These are phyloP conservation scores for Fusarium sp. DNA, from an alignment of 2,329 filamentous ascomycete species.

Conservation along the genomic window DNA sequence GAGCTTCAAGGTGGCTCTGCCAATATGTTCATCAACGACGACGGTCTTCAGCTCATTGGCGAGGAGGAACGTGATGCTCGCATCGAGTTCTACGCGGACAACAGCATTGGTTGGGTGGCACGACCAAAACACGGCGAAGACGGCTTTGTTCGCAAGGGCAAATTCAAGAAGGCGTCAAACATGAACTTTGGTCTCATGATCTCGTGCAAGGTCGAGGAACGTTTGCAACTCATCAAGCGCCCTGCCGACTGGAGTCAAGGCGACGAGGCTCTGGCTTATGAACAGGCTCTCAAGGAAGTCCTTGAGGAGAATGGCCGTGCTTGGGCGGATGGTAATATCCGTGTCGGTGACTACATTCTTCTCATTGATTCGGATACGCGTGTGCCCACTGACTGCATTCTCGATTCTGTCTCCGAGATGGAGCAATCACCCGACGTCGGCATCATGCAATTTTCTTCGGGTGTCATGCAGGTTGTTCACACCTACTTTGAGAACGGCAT, in stretches of 20 bases:
- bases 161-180: constrained; percentile 81
- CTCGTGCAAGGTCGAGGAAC: constrained; percentile 80
- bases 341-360: constrained; percentile 85
- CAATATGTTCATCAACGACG: constrained; percentile 84
- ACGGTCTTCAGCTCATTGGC: constrained; percentile 78
- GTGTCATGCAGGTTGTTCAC: constrained; percentile 84
- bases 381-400: constrained; percentile 82
- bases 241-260: constrained; percentile 76
- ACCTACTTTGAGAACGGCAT: constrained; percentile 82
- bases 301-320: constrained; percentile 79
- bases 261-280: constrained; percentile 78
- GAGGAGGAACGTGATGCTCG: constrained; percentile 74
- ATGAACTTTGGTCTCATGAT: constrained; percentile 81
- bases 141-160: constrained; percentile 74
- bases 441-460: constrained; percentile 84
- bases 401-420: constrained; percentile 87
- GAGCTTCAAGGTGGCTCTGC: constrained; percentile 84
- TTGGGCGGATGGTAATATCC: constrained; percentile 89
- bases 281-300: constrained; percentile 75
- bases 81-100: constrained; percentile 78
- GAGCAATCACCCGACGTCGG: constrained; percentile 84
- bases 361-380: constrained; percentile 86
- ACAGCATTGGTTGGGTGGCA: constrained; percentile 80
- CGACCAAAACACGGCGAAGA: constrained; percentile 76
- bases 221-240: constrained; percentile 71